Conservation (phyloP, 257 asterid species). For the Jacaranda mimosifolia region DNA sequence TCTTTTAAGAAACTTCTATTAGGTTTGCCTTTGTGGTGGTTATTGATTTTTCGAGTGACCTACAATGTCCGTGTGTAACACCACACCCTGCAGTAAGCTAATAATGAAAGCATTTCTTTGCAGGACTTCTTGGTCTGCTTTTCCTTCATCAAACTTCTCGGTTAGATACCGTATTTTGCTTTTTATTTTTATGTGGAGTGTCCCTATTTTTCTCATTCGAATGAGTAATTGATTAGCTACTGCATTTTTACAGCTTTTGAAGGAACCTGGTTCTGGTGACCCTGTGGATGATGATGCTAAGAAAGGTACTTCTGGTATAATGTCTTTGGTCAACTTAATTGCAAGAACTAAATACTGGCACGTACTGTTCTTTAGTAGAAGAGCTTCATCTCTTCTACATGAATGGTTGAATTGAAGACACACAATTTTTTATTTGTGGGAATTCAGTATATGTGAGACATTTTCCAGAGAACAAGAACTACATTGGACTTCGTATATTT, state of each 20-base stretch:
- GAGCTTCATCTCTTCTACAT: slow-evolving; percentile 18
- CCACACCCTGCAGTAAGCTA: slow-evolving; percentile 22
- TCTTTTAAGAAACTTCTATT: too few species aligned
- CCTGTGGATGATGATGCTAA: slow-evolving; percentile 48
- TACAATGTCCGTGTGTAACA: slow-evolving; percentile 6
- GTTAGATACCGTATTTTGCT: slow-evolving; percentile 48
- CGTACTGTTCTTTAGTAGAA: slow-evolving; percentile 20
- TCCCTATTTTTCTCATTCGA: not conserved
- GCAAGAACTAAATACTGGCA: slow-evolving; percentile 11
- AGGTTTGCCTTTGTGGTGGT: slow-evolving; percentile 10
- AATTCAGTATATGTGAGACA: not conserved
- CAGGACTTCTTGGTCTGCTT: slow-evolving; percentile 85
- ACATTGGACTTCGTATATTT: not conserved
- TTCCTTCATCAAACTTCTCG: slow-evolving; percentile 62
- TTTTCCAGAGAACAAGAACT: not conserved
- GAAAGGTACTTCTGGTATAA: slow-evolving; percentile 53
- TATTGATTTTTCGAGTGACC: slow-evolving; percentile 24
- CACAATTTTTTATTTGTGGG: not conserved
- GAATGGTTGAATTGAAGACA: slow-evolving; percentile 1
- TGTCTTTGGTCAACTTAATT: slow-evolving; percentile 17
- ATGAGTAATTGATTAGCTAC: slow-evolving; percentile 5
- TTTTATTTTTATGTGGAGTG: slow-evolving; percentile 17
- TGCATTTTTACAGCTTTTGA: slow-evolving; percentile 44
- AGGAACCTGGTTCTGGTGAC: slow-evolving; percentile 55
- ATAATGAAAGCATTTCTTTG: slow-evolving; percentile 35